phyloP scores from a whole-genome alignment of 2,329 filamentous ascomycete genomes.

The Venturia effusa region DNA sequence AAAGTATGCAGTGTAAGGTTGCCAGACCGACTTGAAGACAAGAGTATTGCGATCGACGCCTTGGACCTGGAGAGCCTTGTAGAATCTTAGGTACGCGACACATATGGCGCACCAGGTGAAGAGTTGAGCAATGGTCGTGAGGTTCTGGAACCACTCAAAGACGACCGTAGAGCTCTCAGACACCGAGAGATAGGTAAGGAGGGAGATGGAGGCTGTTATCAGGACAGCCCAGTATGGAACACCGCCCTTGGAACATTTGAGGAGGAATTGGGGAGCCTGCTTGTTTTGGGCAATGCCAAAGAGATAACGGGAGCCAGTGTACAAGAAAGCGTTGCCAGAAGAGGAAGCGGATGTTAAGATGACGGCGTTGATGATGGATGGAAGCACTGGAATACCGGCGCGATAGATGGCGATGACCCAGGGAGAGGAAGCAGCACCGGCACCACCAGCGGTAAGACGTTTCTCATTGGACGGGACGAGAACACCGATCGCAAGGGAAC shows the following conservation, averaged over 20 bases:
- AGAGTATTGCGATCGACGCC: slow-evolving; percentile 28
- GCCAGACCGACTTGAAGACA: slow-evolving; percentile 26
- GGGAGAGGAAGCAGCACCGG: slow-evolving; percentile 42
- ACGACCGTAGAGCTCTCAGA: slow-evolving; percentile 51
- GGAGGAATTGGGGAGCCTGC: slow-evolving; percentile 41
- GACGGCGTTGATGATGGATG: slow-evolving; percentile 65
- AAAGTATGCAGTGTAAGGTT: slow-evolving; percentile 25
- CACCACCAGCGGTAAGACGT: slow-evolving; percentile 25
- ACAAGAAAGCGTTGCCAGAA: slow-evolving; percentile 56
- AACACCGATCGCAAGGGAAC: slow-evolving; percentile 58
- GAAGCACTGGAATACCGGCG: slow-evolving; percentile 53
- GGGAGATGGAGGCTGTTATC: slow-evolving; percentile 43
- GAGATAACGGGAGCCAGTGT: slow-evolving; percentile 41
- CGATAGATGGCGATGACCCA: slow-evolving; percentile 50
- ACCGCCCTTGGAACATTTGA: slow-evolving; percentile 36
- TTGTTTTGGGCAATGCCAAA: slow-evolving; percentile 39
- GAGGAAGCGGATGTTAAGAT: slow-evolving; percentile 60
- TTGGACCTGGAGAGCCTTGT: slow-evolving; percentile 25
- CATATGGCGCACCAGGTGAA: slow-evolving; percentile 27
- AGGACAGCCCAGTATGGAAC: slow-evolving; percentile 30
- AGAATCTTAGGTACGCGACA: slow-evolving; percentile 28
- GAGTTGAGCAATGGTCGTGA: slow-evolving; percentile 28
- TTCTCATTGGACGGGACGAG: slow-evolving; percentile 53
- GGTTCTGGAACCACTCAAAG: slow-evolving; percentile 36
- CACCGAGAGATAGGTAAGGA: slow-evolving; percentile 61